Percentiles rank a stretch among this genome's conserved stretches.
Conservation (phyloP, 805 yeast species). For the Lachancea dasiensis region DNA sequence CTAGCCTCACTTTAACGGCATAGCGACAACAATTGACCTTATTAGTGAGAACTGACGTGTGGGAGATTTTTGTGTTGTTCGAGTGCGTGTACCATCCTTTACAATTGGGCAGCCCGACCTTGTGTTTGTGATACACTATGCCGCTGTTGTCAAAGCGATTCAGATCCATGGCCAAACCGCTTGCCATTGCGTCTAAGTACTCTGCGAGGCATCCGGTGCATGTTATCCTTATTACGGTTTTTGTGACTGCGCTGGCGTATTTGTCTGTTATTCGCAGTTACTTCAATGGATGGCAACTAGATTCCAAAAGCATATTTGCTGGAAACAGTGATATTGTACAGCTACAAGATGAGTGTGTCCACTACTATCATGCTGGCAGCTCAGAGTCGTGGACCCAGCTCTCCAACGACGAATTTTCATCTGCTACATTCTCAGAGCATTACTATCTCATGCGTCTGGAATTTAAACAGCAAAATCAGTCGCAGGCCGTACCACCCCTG, state of each 20-base stretch:
- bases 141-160: slow-evolving; percentile 30
- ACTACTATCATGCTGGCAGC: slow-evolving; percentile 21
- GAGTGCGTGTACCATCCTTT: too few species aligned
- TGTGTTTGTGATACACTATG: slow-evolving; percentile 14
- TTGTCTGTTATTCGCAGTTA: slow-evolving; percentile 67
- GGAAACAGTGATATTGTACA: slow-evolving; percentile 15
- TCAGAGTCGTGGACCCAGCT: slow-evolving; percentile 19
- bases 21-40: too few species aligned
- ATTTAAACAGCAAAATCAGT: slow-evolving; percentile 19
- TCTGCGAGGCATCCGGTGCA: slow-evolving; percentile 86
- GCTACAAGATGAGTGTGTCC: slow-evolving; percentile 24
- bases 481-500: slow-evolving; percentile 17
- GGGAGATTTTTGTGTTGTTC: too few species aligned
- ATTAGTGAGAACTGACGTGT: too few species aligned
- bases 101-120: too few species aligned
- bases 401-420: slow-evolving; percentile 14
- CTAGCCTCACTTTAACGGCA: too few species aligned
- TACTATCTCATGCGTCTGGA: slow-evolving; percentile 28
- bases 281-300: slow-evolving; percentile 37
- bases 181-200: slow-evolving; percentile 44
- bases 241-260: slow-evolving; percentile 76
- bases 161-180: slow-evolving; percentile 28
- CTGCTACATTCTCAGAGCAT: slow-evolving; percentile 19
- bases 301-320: slow-evolving; percentile 18
- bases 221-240: slow-evolving; percentile 61